A percentile compares a stretch with the other conserved stretches of the same genome.
Conservation (phyloP, 108 stramenopile species). For the Skeletonema marinoi region DNA sequence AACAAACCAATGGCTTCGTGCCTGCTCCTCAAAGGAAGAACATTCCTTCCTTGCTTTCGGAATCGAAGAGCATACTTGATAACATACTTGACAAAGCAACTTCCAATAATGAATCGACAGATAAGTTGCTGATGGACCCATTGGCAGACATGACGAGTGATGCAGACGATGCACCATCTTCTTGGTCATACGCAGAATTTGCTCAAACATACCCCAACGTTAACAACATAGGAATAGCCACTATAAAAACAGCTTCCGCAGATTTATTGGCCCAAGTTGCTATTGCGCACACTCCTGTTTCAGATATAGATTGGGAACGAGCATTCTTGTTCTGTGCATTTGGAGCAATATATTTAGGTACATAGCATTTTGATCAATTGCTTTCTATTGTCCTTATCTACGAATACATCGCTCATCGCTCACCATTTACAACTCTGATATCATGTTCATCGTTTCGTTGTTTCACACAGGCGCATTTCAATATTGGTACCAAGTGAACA, state of each 20-base stretch:
- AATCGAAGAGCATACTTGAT: not conserved
- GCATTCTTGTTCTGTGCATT: slow-evolving; percentile 52
- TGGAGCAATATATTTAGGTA: slow-evolving; percentile 53
- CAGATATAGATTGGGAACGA: slow-evolving; percentile 48
- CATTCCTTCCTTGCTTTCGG: not conserved
- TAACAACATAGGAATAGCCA: slow-evolving; percentile 63
- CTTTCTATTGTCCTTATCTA: not conserved
- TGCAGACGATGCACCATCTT: not conserved
- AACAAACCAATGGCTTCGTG: not conserved
- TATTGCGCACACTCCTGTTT: slow-evolving; percentile 50
- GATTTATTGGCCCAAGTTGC: slow-evolving; percentile 57
- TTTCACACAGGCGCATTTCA: slow-evolving; percentile 58
- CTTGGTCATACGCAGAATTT: slow-evolving; percentile 54
- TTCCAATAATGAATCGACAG: not conserved
- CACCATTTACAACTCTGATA: not conserved
- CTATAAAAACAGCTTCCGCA: slow-evolving; percentile 55
- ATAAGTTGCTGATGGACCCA: slow-evolving; percentile 1
- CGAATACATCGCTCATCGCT: not conserved
- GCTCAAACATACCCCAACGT: slow-evolving; percentile 51
- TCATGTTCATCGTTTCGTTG: not conserved
- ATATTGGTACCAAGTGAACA: slow-evolving; percentile 73
- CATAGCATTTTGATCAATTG: not conserved
- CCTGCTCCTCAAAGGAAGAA: not conserved
- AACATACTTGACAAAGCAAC: not conserved
- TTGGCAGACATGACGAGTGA: not conserved